Evolutionary conservation across 179 eudicot species (phyloP).

Genomic region (Kewa caespitosa): DNA sequence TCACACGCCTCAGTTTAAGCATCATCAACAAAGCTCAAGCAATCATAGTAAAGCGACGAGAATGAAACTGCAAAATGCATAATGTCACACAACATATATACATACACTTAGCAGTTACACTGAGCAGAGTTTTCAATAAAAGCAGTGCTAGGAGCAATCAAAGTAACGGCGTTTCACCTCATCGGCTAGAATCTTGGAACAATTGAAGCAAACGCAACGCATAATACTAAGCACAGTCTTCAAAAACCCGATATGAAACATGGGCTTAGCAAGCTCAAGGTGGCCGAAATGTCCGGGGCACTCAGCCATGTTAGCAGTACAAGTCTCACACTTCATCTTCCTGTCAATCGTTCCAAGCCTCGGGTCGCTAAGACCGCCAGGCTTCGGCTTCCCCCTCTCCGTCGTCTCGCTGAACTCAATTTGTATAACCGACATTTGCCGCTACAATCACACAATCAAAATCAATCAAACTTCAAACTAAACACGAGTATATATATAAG

Average conservation of each 20-base stretch:
- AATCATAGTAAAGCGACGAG: no score
- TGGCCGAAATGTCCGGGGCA: slow-evolving; percentile 99
- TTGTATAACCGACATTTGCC: slow-evolving; percentile 99
- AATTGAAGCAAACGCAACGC: slow-evolving; percentile 97
- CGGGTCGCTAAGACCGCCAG: slow-evolving; percentile 81
- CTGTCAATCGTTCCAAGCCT: slow-evolving; percentile 88
- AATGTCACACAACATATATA: no score
- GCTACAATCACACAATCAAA: slow-evolving; percentile 41
- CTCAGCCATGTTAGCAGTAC: slow-evolving; percentile 93
- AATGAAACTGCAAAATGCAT: background rate
- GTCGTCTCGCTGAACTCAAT: slow-evolving; percentile 89
- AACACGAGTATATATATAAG: no score
- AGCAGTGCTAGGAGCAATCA: background rate
- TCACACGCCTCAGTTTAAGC: no score
- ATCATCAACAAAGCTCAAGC: no score
- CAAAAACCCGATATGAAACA: slow-evolving; percentile 89
- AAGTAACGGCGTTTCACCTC: slow-evolving; percentile 52
- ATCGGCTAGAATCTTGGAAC: slow-evolving; percentile 85
- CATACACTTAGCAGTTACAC: no score
- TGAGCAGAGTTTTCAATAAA: no score
- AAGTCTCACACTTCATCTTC: slow-evolving; percentile 92
- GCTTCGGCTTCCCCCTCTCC: slow-evolving; percentile 92
- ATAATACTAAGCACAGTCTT: slow-evolving; percentile 85
- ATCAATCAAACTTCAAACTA: background rate
- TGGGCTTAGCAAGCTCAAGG: slow-evolving; percentile 96